A percentile compares a stretch with the other conserved stretches of the same genome.
Conservation (phyloP, 176 grass and related monocot species). For the Themeda triandra region DNA sequence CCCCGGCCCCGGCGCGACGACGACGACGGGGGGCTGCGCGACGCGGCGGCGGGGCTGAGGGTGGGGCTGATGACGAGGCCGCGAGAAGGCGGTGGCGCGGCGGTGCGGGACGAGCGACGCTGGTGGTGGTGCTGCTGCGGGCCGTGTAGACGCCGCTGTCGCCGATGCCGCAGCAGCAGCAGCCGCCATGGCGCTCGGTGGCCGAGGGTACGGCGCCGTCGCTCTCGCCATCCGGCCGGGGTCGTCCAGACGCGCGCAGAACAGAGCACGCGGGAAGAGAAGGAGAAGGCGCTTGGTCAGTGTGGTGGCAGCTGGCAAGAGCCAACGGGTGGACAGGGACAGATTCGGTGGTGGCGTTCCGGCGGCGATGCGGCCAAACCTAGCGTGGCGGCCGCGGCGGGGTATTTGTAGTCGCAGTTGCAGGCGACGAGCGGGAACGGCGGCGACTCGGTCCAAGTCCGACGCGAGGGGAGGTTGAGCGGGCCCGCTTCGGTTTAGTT, state of each 20-base stretch:
- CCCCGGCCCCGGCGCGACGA: not conserved
- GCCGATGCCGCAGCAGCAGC: not conserved
- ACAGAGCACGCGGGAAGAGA: not conserved
- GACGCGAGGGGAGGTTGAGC: not conserved
- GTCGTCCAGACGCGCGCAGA: not conserved
- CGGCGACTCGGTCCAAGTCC: slow-evolving; percentile 6
- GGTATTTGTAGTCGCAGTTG: not conserved
- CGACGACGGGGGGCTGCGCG: not conserved
- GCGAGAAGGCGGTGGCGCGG: not conserved
- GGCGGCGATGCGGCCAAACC: slow-evolving; percentile 25
- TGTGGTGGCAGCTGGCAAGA: not conserved
- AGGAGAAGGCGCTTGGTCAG: not conserved
- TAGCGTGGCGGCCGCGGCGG: not conserved
- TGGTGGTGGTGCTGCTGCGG: not conserved
- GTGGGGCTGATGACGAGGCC: not conserved
- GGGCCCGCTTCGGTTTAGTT: not conserved
- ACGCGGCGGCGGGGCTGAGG: not conserved
- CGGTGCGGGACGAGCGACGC: not conserved
- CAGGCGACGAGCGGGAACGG: not conserved
- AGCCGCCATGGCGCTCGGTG: not conserved
- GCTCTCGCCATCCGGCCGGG: not conserved
- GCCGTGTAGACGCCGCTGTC: not conserved
- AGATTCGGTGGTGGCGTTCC: not conserved
- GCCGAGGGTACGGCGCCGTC: not conserved
- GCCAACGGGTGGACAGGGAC: not conserved